Percentiles rank a stretch among this genome's conserved stretches.
These are phyloP conservation scores for Auricularia heimuer DNA, from an alignment of 768 basidiomycete genomes.

Conservation along the genomic window DNA sequence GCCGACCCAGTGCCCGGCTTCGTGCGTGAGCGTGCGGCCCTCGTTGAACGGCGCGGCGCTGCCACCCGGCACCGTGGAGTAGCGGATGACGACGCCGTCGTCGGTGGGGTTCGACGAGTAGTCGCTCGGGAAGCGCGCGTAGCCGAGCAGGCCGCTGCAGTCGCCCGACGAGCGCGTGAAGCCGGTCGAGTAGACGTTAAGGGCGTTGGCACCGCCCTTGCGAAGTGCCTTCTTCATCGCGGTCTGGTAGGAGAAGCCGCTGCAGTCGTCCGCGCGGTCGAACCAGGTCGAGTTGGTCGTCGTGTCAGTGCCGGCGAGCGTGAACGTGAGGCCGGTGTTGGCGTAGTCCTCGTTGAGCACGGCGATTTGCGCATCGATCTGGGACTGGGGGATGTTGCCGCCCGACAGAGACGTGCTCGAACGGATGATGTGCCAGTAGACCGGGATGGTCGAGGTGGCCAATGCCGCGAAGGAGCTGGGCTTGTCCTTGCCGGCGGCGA, in stretches of 20 bases:
- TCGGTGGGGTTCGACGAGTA: conserved; percentile 32
- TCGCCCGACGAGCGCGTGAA: conserved; percentile 27
- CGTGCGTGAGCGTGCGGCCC: conserved; percentile 38
- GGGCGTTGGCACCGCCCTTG: conserved; percentile 27
- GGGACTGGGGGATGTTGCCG: neutral
- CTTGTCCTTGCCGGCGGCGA: neutral
- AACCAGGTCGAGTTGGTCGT: conserved; percentile 41
- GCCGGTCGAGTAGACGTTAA: conserved; percentile 37
- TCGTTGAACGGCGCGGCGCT: conserved; percentile 31
- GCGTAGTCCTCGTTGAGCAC: conserved; percentile 35
- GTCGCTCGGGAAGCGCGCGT: conserved; percentile 41
- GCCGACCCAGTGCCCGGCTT: conserved; percentile 54
- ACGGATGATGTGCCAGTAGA: neutral
- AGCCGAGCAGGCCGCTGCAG: conserved; percentile 38
- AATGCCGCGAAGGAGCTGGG: neutral
- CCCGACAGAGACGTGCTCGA: neutral
- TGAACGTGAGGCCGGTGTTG: conserved; percentile 28
- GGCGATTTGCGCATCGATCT: conserved; percentile 29
- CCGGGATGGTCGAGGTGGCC: neutral
- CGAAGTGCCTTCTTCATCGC: conserved; percentile 40
- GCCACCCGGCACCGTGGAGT: conserved; percentile 30
- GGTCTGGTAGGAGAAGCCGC: conserved; percentile 25
- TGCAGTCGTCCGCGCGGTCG: conserved; percentile 26
- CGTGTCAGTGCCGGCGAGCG: conserved; percentile 32
- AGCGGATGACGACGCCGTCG: conserved; percentile 36